A percentile compares a stretch with the other conserved stretches of the same genome.
phyloP scores from a whole-genome alignment of 2,329 filamentous ascomycete species.

The Phaeomoniella chlamydospora region DNA sequence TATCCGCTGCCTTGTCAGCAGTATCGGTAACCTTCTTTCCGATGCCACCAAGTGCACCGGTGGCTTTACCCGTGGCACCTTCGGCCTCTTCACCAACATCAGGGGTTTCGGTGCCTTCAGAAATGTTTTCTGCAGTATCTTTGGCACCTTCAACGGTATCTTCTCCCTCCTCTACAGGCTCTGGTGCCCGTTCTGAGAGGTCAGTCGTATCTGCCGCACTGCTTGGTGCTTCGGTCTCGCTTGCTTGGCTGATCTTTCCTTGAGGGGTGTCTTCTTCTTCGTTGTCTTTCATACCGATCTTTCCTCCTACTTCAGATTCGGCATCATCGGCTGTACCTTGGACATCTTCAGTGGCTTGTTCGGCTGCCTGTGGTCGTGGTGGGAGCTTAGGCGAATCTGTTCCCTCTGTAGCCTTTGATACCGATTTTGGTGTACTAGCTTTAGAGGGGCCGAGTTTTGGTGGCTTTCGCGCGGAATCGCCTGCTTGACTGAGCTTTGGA shows the following conservation, averaged over 20 bases:
- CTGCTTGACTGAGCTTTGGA: constrained; percentile 10
- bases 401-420: not conserved
- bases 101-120: constrained; percentile 3
- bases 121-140: constrained; percentile 6
- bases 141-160: constrained; percentile 6
- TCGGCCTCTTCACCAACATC: constrained; percentile 36
- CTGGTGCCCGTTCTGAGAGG: constrained; percentile 10
- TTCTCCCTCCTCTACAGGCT: constrained; percentile 12
- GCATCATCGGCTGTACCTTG: constrained; percentile 7
- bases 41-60: not conserved
- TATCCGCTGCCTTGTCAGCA: not conserved
- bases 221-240: constrained; percentile 11
- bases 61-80: constrained; percentile 20
- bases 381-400: constrained; percentile 7
- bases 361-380: constrained; percentile 5
- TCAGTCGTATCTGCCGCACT: constrained; percentile 11
- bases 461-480: constrained; percentile 8
- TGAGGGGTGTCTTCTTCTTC: constrained; percentile 6
- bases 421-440: constrained; percentile 8
- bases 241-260: constrained; percentile 8
- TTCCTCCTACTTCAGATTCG: constrained; percentile 6
- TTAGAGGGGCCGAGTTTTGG: constrained; percentile 12
- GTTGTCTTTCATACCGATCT: constrained; percentile 11
- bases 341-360: constrained; percentile 5
- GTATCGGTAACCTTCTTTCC: constrained; percentile 1